Conservation (phyloP, 768 basidiomycete genomes). For the Crucibulum laeve region DNA sequence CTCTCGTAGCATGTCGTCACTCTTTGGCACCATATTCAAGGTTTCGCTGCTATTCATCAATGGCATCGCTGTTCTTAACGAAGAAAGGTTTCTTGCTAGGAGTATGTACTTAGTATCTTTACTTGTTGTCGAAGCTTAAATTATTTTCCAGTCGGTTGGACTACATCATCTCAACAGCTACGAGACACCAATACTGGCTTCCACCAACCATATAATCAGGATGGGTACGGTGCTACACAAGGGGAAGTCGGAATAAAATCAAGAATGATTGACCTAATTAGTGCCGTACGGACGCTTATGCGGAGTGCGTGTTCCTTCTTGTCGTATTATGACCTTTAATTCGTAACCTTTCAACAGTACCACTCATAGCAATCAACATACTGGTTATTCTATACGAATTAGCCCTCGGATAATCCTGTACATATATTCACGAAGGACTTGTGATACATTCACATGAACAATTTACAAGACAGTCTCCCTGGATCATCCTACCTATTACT, state of each 20-base stretch:
- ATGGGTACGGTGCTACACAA: slow-evolving; percentile 46
- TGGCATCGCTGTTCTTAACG: slow-evolving; percentile 91
- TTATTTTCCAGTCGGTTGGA: slow-evolving; percentile 73
- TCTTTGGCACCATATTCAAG: slow-evolving; percentile 76
- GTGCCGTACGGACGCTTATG: slow-evolving; percentile 95
- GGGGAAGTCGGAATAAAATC: slow-evolving; percentile 76
- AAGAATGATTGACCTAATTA: slow-evolving; percentile 86
- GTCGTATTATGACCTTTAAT: slow-evolving; percentile 8
- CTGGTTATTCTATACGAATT: slow-evolving; percentile 86
- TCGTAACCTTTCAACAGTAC: slow-evolving; percentile 52
- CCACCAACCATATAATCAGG: slow-evolving; percentile 66
- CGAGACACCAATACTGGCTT: slow-evolving; percentile 53
- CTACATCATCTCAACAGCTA: slow-evolving; percentile 59
- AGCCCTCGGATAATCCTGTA: slow-evolving; percentile 45
- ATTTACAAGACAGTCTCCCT: neutral
- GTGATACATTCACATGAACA: neutral
- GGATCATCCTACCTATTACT: neutral
- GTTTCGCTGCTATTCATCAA: slow-evolving; percentile 87
- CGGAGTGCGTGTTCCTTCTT: slow-evolving; percentile 65
- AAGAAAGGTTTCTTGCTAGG: slow-evolving; percentile 92
- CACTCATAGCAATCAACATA: slow-evolving; percentile 84
- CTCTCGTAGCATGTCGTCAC: slow-evolving; percentile 16
- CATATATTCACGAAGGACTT: neutral
- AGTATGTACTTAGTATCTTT: slow-evolving; percentile 48
- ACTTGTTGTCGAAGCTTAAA: slow-evolving; percentile 12